Evolutionary conservation across 2,329 filamentous ascomycete genomes (phyloP), one percentile per base, ranked within the genome.

Genomic region (Fusarium avenaceum): DNA sequence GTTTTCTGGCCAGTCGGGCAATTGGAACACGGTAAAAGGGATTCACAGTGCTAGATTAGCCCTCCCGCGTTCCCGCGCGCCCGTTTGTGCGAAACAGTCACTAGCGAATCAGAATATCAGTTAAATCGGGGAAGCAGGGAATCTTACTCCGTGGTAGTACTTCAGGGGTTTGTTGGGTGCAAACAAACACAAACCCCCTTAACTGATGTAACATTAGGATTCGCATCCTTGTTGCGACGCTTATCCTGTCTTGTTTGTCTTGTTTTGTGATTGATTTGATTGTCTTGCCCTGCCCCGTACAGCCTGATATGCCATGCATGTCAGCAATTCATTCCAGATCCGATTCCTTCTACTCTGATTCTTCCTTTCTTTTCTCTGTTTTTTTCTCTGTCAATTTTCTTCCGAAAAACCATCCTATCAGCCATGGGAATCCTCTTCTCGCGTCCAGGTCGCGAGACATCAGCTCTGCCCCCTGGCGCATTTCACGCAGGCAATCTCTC

Each of bases 381-480:
- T 38, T 9, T n/a, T 10, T 19, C 17, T 38, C n/a, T 19, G 35
- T 38, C 35, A 19, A 19, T 38, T 38, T 33, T n/a, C 35, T 38
- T n/a, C 7, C 35, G 3, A 38, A 38, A 38, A 38, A 38, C 24
- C 35, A 19, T 38, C 35, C 8, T 2, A n/a, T 48, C 26, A 33
- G 8, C 17, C 30, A 57, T 57, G 53, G 53, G 46, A 9, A 57
- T 35, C 2, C 39, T 57, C 1, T 52, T 57, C 28, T 52, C 54
- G 20, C 54, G 54, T 2, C 54, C 53, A 28, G 53, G 53, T 3
- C 53, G 53, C 3, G 54, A 57, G 4, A 20, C 46, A 7, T 15
- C 47, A 1, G n/a, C n/a, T 43, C 28, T 56, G 6, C 54, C 54
- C 0, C 22, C 46, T 0, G 54, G 54, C 22, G 46, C 54, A 14